Evolutionary conservation across 176 grass and related monocot species (phyloP), one percentile per base, ranked within the genome.

Genomic region (Olyra latifolia): DNA sequence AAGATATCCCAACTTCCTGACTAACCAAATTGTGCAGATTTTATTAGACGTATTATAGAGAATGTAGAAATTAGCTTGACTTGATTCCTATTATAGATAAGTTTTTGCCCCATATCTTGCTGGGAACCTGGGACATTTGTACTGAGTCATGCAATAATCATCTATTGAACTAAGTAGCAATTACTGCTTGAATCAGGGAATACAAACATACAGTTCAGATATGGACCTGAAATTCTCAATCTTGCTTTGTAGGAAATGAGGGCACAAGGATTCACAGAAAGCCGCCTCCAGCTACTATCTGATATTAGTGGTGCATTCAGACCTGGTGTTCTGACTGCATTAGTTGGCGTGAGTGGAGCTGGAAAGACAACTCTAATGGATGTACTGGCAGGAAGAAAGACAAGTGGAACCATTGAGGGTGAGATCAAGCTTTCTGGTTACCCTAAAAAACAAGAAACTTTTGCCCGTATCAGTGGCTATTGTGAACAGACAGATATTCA

Each of bases 301-400:
- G 74, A 91, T 47, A 86, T 94, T 15, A 84, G 92, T 74, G 88
- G 92, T 80, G 82, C 92, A 41, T 94, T 94, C 62, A 86, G 65
- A 43, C 92, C 92, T 20, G 85, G 88, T 83, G 57, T 91, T 64
- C 83, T 94, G 69, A 94, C 88, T 39, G 92, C 92, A 69, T 69
- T 94, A 72, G 92, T 94, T 56, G 92, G 92, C 73, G 88, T 91
- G 16, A 94, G 86, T 80, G 92, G 92, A 71, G 92, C 88, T 41
- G 92, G 92, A 77, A 94, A 94, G 82, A 94, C 88, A 44, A 94
- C 92, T 64, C 63, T 94, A 63, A 94, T 94, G 92, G 92, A 94
- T 72, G 92, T 94, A 23, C 75, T 94, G 27, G 88, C 92, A 41
- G 92, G 92, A 68, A 91, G 92, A 72, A 94, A 94, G 60, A 94